Base-by-base conservation (phyloP, 2,329 filamentous ascomycete genomes). In the Aspergillus quadrilineatus region DNA sequence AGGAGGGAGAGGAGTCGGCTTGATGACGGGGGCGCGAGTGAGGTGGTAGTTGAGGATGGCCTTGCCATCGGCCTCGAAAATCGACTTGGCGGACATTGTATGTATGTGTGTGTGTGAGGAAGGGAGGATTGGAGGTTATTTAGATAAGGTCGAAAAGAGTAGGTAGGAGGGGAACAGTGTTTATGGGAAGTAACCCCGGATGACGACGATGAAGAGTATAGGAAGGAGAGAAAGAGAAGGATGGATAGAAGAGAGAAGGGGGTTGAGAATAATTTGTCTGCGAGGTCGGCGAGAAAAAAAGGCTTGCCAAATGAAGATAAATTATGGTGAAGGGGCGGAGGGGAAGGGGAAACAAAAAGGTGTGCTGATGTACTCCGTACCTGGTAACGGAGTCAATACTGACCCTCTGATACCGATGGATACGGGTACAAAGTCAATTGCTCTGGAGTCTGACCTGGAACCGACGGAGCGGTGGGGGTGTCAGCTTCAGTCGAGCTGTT, bases 1-100 rank as follows among this genome's bases (percentile, higher is more conserved):
- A 66, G 84, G 76, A 68, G 92, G 90, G 56, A 97, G 91, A 79
- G 94, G 92, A 73, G 92, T 93, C 67, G 93, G 90, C 89, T 97
- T 97, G 86, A 99, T 96, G 77, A 96, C 89, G 66, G 92, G 88
- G 68, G 94, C 91, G 76, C 94, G 89, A 70, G 94, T 97, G 80
- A 99, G 92, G 85, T 97, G 94, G 86, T 97, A 99, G 89, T 97
- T 97, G 86, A 99, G 86, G 83, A 99, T 97, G 85, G 94, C 94
- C 89, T 99, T 99, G 86, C 94, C 94, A 83, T 99, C 94, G 84
- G 93, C 93, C 85, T 99, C 94, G 84, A 89, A 81, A 76, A 99
- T 97, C 67, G 93, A 89, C 83, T 99, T 99, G 79, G 94, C 90
- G 76, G 90, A 92, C 91, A 95, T 95, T 72, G 72, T 63, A 61